Conservation (phyloP, 2,329 filamentous ascomycete genomes). For the Colletotrichum siamense region DNA sequence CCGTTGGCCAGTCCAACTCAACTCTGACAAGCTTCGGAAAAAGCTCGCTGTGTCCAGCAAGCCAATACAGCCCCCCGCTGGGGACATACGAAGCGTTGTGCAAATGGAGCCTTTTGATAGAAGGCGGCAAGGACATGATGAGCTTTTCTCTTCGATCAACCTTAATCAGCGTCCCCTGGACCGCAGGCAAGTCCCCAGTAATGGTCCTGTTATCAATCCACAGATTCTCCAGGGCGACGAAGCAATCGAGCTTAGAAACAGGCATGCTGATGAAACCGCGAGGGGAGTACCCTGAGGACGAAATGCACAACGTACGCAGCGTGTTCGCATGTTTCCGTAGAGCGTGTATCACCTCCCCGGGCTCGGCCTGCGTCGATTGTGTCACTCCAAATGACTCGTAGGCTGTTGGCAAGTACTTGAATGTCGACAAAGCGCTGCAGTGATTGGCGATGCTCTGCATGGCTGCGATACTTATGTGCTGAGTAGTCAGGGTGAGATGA, state of each 20-base stretch:
- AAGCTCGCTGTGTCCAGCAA: rapidly evolving
- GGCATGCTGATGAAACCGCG: neutral
- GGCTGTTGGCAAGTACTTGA: neutral
- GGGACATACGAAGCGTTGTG: neutral
- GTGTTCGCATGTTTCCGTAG: neutral
- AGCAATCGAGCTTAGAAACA: neutral
- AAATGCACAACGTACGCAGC: neutral
- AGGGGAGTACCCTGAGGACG: neutral
- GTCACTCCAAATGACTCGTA: too few species aligned
- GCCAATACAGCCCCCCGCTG: neutral
- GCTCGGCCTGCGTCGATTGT: neutral
- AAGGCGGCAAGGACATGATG: neutral
- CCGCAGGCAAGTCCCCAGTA: rapidly evolving
- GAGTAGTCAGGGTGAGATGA: neutral
- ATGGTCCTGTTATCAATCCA: neutral
- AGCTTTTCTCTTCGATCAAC: neutral
- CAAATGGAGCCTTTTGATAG: neutral
- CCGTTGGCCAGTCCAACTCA: neutral
- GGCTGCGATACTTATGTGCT: neutral
- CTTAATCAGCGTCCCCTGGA: neutral
- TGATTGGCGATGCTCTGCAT: neutral
- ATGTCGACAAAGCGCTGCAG: neutral
- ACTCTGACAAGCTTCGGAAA: neutral
- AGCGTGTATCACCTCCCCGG: neutral
- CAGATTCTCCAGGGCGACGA: neutral